Evolutionary conservation across 208 protist genomes (phyloP), one percentile per base, ranked within the genome.

Genomic region (Naegleria fowleri): DNA sequence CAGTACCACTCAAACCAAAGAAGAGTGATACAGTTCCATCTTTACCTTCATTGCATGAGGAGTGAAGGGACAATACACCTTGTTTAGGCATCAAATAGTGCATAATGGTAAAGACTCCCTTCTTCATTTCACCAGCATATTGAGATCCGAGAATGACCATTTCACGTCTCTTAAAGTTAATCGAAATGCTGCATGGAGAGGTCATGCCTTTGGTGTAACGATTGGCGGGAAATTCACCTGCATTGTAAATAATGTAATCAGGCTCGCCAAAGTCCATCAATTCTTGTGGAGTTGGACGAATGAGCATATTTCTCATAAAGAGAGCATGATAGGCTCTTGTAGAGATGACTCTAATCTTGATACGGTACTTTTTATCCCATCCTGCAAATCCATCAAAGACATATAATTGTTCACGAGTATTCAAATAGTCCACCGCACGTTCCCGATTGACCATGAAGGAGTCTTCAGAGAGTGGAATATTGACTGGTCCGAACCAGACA

Each of bases 71-170:
- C 15, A 99, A 95, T 91, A 98, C 94, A 86, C 95, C 94, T 91
- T 94, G 93, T 90, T 96, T 96, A 79, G 98, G 97, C 95, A 98
- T 97, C 58, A 97, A 92, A 92, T 99, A 98, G 92, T 98, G 95
- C 97, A 98, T 98, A 79, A 98, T 95, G 33, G 97, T 98, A 92
- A 98, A 96, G 83, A 99, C 95, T 91, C 98, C 98, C 94, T 99
- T 99, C 95, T 99, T 99, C 98, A 99, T 99, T 93, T 99, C 98
- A 87, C 98, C 98, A 9, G 97, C 96, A 93, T 99, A 99, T 94
- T 98, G 95, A 38, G 97, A 98, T 90, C 98, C 98, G 16, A 98
- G 94, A 91, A 99, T 99, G 55, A 98, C 96, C 94, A 98, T 95
- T 93, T 98, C 96, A 83, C 93, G 90, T 25, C 93, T 93, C 91